Evolutionary conservation across 768 basidiomycete genomes (phyloP).

Genomic region (Lentinula guzmanii): DNA sequence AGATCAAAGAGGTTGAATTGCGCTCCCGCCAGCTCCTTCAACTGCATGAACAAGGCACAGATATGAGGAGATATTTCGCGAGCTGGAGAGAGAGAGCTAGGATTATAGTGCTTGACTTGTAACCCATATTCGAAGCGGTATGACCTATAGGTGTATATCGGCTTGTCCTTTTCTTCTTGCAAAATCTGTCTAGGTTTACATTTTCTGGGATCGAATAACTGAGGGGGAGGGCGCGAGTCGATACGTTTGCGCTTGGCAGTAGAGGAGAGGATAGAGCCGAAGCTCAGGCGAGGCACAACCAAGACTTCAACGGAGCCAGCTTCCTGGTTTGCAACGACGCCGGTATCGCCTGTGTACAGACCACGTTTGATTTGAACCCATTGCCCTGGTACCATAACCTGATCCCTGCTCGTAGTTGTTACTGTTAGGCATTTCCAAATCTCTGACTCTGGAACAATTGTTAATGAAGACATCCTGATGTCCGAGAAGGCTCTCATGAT

Average conservation of each 20-base stretch:
- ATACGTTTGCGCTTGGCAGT: not conserved
- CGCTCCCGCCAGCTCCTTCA: not conserved
- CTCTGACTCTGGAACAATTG: not conserved
- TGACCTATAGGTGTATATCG: not conserved
- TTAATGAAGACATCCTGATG: not conserved
- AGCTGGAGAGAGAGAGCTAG: not conserved
- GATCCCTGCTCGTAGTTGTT: not conserved
- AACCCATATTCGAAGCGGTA: not conserved
- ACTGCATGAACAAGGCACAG: not conserved
- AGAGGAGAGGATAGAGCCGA: not conserved
- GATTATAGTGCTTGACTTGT: not conserved
- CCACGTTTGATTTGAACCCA: not conserved
- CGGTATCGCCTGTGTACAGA: not conserved
- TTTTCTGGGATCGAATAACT: not conserved
- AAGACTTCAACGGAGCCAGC: not conserved
- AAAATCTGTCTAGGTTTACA: not conserved
- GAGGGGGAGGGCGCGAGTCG: not conserved
- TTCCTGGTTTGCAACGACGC: not conserved
- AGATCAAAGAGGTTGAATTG: not conserved
- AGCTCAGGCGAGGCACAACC: not conserved
- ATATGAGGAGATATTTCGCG: not conserved
- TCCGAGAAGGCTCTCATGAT: not conserved
- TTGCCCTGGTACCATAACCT: not conserved
- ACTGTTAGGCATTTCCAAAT: not conserved
- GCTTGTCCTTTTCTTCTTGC: not conserved